Base-by-base conservation (phyloP, 2,329 filamentous ascomycete species). In the Phialocephala sp. region DNA sequence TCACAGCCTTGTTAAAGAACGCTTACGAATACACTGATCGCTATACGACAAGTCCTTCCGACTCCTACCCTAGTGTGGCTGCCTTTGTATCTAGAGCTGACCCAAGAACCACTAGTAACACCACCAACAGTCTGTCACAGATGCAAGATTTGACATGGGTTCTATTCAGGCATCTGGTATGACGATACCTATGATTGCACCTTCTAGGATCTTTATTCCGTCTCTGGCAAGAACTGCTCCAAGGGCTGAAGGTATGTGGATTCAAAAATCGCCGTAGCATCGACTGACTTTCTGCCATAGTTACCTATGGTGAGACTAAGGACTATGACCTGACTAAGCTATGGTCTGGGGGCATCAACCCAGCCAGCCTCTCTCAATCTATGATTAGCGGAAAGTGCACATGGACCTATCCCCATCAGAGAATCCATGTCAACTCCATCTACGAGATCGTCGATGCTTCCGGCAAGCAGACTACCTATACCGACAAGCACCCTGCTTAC, bases 401-500 rank as follows among this genome's bases (percentile, higher is more conserved):
- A 35, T 39, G 62, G 15, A 62, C 73, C 27, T 76, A 74, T 65
- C 73, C 74, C 14, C 74, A 76, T 59, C 63, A 67, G 36, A 71
- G 70, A 39, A 39, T 74, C 43, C 71, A 73, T 18, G 73, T 75
- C 62, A 76, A 76, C 63, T 75, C 74, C 12, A 61, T 74, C 45
- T 76, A 72, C 39, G 74, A 76, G 62, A 66, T 76, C 12, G 71
- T 72, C 18, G 27, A 68, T n/a, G 65, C 64, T 15, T 63, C 62
- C 1, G 72, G 72, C 39, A 55, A 67, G 22, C 58, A 71, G 41
- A 76, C 74, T 20, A 74, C 74, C 20, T 76, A 76, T 52, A 66
- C 73, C 1, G 74, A 76, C 55, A 76, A 76, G 67, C 74, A 76
- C 56, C 74, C 74, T 27, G 68, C 74, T 11, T 76, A 76, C 45